These are phyloP conservation scores for Reutealis trisperma DNA, from an alignment of 345 rosid species.

Conservation along the genomic window DNA sequence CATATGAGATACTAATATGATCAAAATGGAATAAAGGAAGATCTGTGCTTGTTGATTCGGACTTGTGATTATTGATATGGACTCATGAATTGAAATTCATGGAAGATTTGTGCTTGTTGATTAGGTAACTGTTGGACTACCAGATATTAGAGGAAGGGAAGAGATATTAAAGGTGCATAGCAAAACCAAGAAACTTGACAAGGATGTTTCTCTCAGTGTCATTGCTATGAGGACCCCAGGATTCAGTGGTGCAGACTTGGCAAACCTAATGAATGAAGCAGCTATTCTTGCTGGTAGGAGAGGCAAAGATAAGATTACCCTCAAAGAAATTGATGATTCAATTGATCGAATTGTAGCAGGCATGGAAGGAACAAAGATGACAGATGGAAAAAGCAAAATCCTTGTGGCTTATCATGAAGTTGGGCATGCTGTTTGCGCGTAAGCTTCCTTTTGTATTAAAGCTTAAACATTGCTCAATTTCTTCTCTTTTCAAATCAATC, in stretches of 20 bases:
- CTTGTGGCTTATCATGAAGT: conserved; percentile 74
- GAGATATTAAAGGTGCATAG: conserved; percentile 72
- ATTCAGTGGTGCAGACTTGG: conserved; percentile 84
- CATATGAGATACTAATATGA: no score
- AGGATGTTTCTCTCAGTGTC: conserved; percentile 48
- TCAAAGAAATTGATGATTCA: conserved; percentile 65
- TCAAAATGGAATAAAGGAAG: neutral
- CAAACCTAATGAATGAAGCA: conserved; percentile 79
- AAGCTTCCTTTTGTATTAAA: conserved; percentile 21
- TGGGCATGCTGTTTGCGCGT: conserved; percentile 73
- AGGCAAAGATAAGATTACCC: conserved; percentile 55
- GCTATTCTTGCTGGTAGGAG: conserved; percentile 77
- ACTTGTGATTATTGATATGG: no score
- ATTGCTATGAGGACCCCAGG: conserved; percentile 79
- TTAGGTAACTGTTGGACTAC: conserved; percentile 65
- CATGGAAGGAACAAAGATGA: conserved; percentile 76
- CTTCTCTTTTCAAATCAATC: neutral
- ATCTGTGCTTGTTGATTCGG: no score
- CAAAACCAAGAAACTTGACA: conserved; percentile 68
- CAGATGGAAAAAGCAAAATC: conserved; percentile 68
- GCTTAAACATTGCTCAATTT: neutral
- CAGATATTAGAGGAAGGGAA: conserved; percentile 73
- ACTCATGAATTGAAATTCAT: neutral
- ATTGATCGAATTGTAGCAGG: conserved; percentile 73
- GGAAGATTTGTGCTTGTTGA: neutral